Conservation (phyloP, 2,329 filamentous ascomycete genomes). For the Pyrenochaeta sp. region DNA sequence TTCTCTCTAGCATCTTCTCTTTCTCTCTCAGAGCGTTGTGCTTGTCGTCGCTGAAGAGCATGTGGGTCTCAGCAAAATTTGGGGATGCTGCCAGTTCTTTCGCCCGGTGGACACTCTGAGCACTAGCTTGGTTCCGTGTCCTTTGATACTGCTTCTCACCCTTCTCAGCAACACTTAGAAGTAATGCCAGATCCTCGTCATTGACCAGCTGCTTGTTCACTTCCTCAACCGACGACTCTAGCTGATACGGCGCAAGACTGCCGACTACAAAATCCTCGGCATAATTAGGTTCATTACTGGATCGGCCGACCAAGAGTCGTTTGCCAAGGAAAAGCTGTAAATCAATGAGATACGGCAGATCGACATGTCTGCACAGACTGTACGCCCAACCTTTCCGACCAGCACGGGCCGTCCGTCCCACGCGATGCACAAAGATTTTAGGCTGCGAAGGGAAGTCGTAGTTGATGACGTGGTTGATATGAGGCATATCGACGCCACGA, state of each 20-base stretch:
- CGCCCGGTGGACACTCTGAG: constrained; percentile 86
- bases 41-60: constrained; percentile 72
- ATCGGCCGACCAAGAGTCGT: constrained; percentile 77
- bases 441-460: constrained; percentile 97
- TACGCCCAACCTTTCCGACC: constrained; percentile 95
- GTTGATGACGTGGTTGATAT: constrained; percentile 97
- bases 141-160: constrained; percentile 93
- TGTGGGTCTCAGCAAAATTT: constrained; percentile 77
- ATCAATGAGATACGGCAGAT: constrained; percentile 91
- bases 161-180: constrained; percentile 79
- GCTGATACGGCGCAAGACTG: constrained; percentile 72
- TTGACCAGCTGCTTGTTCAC: constrained; percentile 80
- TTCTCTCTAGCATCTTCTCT: constrained; percentile 84
- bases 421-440: constrained; percentile 95
- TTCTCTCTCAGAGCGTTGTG: constrained; percentile 73
- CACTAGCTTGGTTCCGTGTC: constrained; percentile 88
- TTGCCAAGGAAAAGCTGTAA: constrained; percentile 94
- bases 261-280: constrained; percentile 87
- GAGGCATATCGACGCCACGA: constrained; percentile 96
- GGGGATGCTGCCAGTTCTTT: constrained; percentile 77
- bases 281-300: constrained; percentile 70
- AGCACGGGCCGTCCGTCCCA: constrained; percentile 93
- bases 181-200: constrained; percentile 73
- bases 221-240: constrained; percentile 83
- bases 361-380: constrained; percentile 85